Evolutionary conservation across 148 eudicot genomes (phyloP).

Genomic region (Dianthus caryophyllus): DNA sequence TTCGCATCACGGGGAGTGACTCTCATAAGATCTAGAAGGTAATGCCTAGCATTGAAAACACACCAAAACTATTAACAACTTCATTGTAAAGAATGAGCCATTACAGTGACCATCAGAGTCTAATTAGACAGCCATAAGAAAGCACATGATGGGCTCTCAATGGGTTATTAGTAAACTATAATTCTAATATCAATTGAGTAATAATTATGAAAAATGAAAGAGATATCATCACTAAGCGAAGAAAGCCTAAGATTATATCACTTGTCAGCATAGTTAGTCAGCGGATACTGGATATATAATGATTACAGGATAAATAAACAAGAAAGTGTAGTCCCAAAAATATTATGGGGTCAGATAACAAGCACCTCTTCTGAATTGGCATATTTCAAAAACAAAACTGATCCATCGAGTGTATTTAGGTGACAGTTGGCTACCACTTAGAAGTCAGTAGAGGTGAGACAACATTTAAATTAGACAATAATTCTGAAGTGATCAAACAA

Average conservation of each 20-base stretch:
- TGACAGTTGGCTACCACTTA: too few relatives aligned
- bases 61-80: slow-evolving; percentile 43
- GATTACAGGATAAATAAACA: neutral
- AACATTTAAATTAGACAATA: too few relatives aligned
- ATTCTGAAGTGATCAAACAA: too few relatives aligned
- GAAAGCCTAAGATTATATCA: neutral
- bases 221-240: neutral
- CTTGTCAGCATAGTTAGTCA: neutral
- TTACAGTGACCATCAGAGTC: neutral
- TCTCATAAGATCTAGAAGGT: slow-evolving; percentile 97
- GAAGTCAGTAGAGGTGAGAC: too few relatives aligned
- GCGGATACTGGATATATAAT: neutral
- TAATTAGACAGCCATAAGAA: neutral
- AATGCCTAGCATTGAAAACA: slow-evolving; percentile 57
- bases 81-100: neutral
- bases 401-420: too few relatives aligned
- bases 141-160: neutral
- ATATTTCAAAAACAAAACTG: too few relatives aligned
- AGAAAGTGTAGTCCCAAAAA: too few relatives aligned
- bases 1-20: slow-evolving; percentile 99
- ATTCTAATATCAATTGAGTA: neutral
- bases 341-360: too few relatives aligned
- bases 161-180: neutral
- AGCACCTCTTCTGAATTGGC: too few relatives aligned
- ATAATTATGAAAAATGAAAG: neutral